Evolutionary conservation across 495 filamentous ascomycete species (phyloP), one percentile per base, ranked within the genome.

Genomic region (Venustampulla echinocandica): DNA sequence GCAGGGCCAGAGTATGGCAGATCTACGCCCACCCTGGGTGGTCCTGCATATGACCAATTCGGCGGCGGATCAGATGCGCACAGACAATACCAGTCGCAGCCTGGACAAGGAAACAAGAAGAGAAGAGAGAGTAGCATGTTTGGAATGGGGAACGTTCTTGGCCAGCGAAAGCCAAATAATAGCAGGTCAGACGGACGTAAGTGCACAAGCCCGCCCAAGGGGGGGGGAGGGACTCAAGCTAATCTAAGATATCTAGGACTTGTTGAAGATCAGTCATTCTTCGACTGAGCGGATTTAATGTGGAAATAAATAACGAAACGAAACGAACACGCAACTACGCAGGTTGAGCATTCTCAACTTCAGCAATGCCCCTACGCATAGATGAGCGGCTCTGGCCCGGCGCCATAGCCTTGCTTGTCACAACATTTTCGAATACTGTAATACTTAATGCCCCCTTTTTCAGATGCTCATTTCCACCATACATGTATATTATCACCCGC

Each of bases 61-160:
- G 27, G 19, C 27, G 45, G 48, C n/a, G n/a, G n/a, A n/a, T n/a
- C n/a, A n/a, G n/a, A 15, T n/a, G 14, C 30, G 52, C 24, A 59
- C 53, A 10, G 66, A 68, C 15, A 64, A 61, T 43, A 51, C 34
- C 19, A 14, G 1, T 24, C 17, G 1, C 34, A 49, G 3, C 39
- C 43, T 15, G 17, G 45, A 49, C 61, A 42, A 61, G 68, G 33
- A 59, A 61, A 7, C 57, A 78, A 76, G 57, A 76, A 77, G 57
- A 64, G 75, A 55, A 63, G 76, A 21, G 76, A 80, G 55, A 80
- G 76, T 50, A 77, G 71, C 19, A 70, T 80, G 60, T 65, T 80
- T 40, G 68, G 75, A 22, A 74, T 80, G 69, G 51, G 51, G 10
- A 49, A 52, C 23, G 44, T 39, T 21, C 28, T 51, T 11, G 50